A percentile compares a stretch with the other conserved stretches of the same genome.
Evolutionary conservation across 306 rosid species (phyloP).

Genomic region (Cajanus cajan): DNA sequence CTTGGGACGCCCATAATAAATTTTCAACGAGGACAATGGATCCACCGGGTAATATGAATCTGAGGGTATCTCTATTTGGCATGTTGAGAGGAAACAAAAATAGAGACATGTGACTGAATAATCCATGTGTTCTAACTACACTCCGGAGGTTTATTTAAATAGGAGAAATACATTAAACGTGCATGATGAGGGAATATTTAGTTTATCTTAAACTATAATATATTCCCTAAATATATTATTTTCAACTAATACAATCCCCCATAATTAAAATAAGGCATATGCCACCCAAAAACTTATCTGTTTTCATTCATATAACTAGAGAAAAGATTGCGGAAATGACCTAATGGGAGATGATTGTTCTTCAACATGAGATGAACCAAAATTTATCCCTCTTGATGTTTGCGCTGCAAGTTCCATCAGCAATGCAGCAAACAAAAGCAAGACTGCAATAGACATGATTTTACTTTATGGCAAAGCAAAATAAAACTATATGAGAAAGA

Average conservation of each 20-base stretch:
- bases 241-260: not conserved
- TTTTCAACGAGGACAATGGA: too few relatives aligned
- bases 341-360: constrained; percentile 74
- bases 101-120: too few relatives aligned
- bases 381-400: constrained; percentile 75
- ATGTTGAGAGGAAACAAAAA: too few relatives aligned
- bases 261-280: not conserved
- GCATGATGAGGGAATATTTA: too few relatives aligned
- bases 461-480: constrained; percentile 3
- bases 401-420: constrained; percentile 94
- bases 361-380: constrained; percentile 41
- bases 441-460: constrained; percentile 44
- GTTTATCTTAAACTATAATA: not conserved
- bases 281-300: constrained; percentile 13
- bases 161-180: too few relatives aligned
- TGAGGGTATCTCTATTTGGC: too few relatives aligned
- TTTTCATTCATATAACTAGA: constrained; percentile 6
- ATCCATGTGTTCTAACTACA: too few relatives aligned
- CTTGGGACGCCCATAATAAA: too few relatives aligned
- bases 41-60: too few relatives aligned
- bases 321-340: constrained; percentile 37
- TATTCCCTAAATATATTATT: not conserved
- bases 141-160: too few relatives aligned
- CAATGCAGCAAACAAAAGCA: constrained; percentile 84
- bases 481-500: not conserved